Percentiles rank a stretch among this genome's conserved stretches.
phyloP scores from a whole-genome alignment of 2,329 filamentous ascomycete species.

The Fusarium oxysporum region DNA sequence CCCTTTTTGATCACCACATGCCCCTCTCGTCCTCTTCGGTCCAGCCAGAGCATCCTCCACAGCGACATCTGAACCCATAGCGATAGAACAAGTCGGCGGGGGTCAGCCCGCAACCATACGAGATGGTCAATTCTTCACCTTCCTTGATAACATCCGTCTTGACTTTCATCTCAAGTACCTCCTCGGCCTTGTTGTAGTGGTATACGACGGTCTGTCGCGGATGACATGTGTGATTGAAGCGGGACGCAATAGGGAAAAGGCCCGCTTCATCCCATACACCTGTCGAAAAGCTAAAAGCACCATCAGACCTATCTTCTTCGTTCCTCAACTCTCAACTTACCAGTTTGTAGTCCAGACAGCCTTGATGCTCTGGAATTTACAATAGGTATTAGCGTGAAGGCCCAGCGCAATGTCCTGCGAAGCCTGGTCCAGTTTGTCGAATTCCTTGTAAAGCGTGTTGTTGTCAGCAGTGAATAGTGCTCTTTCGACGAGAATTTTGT shows the following conservation, averaged over 20 bases:
- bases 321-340: conserved; percentile 49
- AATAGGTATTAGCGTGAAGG: conserved; percentile 52
- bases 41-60: conserved; percentile 57
- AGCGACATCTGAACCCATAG: conserved; percentile 66
- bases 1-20: conserved; percentile 22
- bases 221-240: conserved; percentile 70
- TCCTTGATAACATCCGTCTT: conserved; percentile 49
- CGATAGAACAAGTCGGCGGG: conserved; percentile 54
- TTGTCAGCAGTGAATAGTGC: conserved; percentile 54
- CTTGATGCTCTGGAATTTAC: conserved; percentile 47
- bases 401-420: conserved; percentile 51
- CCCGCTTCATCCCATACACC: conserved; percentile 47
- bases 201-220: conserved; percentile 58
- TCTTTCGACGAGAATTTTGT: conserved; percentile 59
- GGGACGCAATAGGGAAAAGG: conserved; percentile 63
- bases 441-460: conserved; percentile 49
- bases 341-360: conserved; percentile 60
- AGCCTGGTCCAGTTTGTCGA: conserved; percentile 49
- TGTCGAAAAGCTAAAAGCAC: conserved; percentile 45
- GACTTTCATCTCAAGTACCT: conserved; percentile 57
- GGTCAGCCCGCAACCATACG: conserved; percentile 55
- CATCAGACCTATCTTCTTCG: neutral
- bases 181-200: conserved; percentile 50
- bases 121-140: conserved; percentile 64
- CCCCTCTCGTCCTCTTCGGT: conserved; percentile 24